Percentiles rank a stretch among this genome's conserved stretches.
These are phyloP conservation scores for Ophiocordyceps camponoti-rufipedis DNA, from an alignment of 2,329 filamentous ascomycete species.

Conservation along the genomic window DNA sequence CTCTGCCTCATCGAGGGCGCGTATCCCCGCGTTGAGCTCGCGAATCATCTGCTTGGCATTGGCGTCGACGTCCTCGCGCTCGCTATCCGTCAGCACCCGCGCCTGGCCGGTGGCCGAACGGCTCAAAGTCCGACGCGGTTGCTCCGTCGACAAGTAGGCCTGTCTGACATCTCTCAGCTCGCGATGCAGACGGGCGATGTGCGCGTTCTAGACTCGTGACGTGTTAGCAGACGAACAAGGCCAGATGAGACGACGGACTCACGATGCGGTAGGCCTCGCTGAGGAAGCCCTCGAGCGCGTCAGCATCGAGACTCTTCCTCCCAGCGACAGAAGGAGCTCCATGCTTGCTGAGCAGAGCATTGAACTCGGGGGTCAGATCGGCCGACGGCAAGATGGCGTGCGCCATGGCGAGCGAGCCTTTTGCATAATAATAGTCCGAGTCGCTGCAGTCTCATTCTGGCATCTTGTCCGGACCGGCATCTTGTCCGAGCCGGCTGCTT, in stretches of 20 bases:
- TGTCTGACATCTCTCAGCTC: constrained; percentile 74
- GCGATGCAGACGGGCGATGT: constrained; percentile 61
- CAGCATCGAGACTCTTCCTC: constrained; percentile 16
- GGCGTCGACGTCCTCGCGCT: constrained; percentile 75
- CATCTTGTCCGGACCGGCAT: too few relatives aligned
- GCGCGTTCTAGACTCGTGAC: constrained; percentile 46
- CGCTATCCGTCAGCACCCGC: constrained; percentile 53
- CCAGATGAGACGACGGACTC: constrained; percentile 12
- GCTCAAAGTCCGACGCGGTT: constrained; percentile 38
- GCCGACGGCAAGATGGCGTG: constrained; percentile 13
- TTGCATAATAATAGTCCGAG: too few relatives aligned
- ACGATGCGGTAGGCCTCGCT: constrained; percentile 92
- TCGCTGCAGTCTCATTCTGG: too few relatives aligned
- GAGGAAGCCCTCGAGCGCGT: constrained; percentile 65
- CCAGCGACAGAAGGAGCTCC: constrained; percentile 29
- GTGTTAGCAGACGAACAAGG: neutral
- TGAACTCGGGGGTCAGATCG: constrained; percentile 52
- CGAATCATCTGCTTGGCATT: constrained; percentile 73
- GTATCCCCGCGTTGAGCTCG: constrained; percentile 68
- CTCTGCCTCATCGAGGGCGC: constrained; percentile 64
- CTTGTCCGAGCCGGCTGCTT: too few relatives aligned
- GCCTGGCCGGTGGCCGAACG: constrained; percentile 24
- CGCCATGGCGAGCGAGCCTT: constrained; percentile 1
- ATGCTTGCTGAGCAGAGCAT: constrained; percentile 45
- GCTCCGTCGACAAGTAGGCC: constrained; percentile 73